Base-by-base conservation (phyloP, 2,329 filamentous ascomycete species). In the Fusarium sp. region DNA sequence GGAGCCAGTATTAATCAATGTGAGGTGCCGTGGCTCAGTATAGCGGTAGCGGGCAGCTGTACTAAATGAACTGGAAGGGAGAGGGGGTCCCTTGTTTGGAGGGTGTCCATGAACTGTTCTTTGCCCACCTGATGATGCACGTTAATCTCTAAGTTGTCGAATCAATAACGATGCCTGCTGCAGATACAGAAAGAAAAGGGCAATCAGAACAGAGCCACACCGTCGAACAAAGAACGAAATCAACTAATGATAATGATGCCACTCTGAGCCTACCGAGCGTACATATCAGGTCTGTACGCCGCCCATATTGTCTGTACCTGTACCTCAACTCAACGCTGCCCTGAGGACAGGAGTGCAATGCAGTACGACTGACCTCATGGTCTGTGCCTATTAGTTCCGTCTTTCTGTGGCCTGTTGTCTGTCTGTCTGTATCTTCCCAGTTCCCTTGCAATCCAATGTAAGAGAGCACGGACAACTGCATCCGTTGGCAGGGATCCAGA, bases 401-500 rank as follows among this genome's bases (percentile, higher is more conserved):
- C 66, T 56, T 63, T 69, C 49, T 69, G 48, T 52, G 35, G 35
- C 28, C 35, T 43, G 48, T 52, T 26, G 35, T 35, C 35, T 43
- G 48, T 29, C 37, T 65, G 50, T 58, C 43, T 42, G 44, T 50
- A 63, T 53, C 43, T 54, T 47, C 43, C 49, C 52, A 62, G 54
- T 44, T 69, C 58, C 63, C 58, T 68, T 68, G 65, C 26, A 59
- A 31, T 47, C 23, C 57, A 58, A 62, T 55, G 61, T 55, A 53
- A 37, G 54, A 66, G 52, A 69, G 66, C 66, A 69, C 66, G 43
- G 66, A 69, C 65, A 62, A 53, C 49, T 39, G 66, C 66, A 66
- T 57, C 43, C 38, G 55, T 35, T 65, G 41, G 49, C 66, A 69
- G 52, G 66, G 66, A 61, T 69, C 48, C 43, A 66, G 38, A 59